These are phyloP conservation scores for Suillus discolor DNA, from an alignment of 768 basidiomycete species.

Conservation along the genomic window DNA sequence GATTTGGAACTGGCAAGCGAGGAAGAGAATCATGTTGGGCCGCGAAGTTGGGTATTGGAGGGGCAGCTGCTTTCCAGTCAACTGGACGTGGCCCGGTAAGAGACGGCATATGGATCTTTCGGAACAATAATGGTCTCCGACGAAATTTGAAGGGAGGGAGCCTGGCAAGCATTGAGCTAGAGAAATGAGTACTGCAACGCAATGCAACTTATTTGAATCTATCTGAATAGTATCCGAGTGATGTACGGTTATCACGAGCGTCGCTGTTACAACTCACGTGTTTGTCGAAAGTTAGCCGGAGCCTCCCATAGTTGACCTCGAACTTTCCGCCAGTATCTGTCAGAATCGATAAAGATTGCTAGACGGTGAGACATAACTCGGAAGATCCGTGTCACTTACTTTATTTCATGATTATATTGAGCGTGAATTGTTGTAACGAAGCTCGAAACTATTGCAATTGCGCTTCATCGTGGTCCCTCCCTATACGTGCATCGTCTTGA, in stretches of 20 bases:
- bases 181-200: background rate
- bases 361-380: no score
- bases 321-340: no score
- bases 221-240: background rate
- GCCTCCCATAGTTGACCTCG: background rate
- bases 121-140: no score
- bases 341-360: no score
- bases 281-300: background rate
- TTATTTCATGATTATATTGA: no score
- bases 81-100: constrained; percentile 41
- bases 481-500: no score
- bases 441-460: constrained; percentile 8
- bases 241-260: background rate
- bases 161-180: background rate
- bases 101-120: constrained; percentile 5
- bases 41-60: constrained; percentile 65
- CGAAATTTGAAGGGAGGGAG: background rate
- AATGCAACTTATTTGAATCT: background rate
- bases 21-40: constrained; percentile 61
- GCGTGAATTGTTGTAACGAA: no score
- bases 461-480: no score
- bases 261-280: background rate
- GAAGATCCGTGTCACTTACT: no score
- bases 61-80: constrained; percentile 76
- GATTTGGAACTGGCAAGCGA: constrained; percentile 73